These are phyloP conservation scores for Cladorrhinum sp. DNA, from an alignment of 2,329 filamentous ascomycete genomes.

Conservation along the genomic window DNA sequence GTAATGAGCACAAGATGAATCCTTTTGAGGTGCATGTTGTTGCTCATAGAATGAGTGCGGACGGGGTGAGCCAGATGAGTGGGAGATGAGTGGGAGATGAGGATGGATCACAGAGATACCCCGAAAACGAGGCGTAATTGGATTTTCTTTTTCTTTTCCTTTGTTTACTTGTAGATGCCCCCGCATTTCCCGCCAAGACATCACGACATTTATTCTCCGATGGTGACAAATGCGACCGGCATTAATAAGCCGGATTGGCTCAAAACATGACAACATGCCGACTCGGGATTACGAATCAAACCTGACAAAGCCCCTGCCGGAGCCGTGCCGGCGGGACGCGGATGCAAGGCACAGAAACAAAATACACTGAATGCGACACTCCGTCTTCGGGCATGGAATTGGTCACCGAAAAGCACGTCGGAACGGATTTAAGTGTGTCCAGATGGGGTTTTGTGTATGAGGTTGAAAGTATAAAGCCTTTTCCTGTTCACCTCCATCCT, in stretches of 20 bases:
- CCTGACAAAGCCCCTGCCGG: neutral
- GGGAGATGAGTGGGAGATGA: neutral
- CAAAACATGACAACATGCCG: slow-evolving; percentile 17
- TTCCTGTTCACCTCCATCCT: neutral
- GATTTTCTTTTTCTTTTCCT: neutral
- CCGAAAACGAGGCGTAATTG: neutral
- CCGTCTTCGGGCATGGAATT: neutral
- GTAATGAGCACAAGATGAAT: neutral
- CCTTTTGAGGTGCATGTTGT: slow-evolving; percentile 16
- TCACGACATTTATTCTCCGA: neutral
- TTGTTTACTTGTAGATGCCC: neutral
- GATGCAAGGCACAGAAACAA: neutral
- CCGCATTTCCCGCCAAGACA: neutral
- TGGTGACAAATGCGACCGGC: neutral
- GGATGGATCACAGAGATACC: neutral
- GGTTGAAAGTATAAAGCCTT: neutral
- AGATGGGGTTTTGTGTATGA: too few species aligned
- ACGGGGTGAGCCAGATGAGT: neutral
- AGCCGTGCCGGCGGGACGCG: neutral
- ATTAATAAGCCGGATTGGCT: neutral
- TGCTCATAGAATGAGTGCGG: neutral
- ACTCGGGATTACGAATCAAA: slow-evolving; percentile 2
- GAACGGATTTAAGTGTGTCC: neutral
- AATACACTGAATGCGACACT: too few species aligned
- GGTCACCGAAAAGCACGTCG: neutral